phyloP scores from a whole-genome alignment of 495 filamentous ascomycete species.

The Cercophora sp. region DNA sequence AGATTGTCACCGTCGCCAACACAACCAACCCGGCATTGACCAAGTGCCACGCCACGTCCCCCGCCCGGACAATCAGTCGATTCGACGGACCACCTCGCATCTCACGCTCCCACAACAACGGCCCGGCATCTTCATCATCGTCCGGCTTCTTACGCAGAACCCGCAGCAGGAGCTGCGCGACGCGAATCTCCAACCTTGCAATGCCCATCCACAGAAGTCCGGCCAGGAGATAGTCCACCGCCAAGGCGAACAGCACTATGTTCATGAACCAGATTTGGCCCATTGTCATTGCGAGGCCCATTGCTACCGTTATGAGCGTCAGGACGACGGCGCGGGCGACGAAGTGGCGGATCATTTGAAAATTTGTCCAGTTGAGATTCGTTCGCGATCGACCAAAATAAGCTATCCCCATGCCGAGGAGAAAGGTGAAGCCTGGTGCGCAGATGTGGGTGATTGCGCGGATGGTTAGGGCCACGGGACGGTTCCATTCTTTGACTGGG shows the following conservation, averaged over 20 bases:
- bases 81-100: slow-evolving; percentile 16
- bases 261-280: slow-evolving; percentile 32
- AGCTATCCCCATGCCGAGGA: slow-evolving; percentile 35
- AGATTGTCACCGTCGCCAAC: slow-evolving; percentile 24
- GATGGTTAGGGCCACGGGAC: slow-evolving; percentile 21
- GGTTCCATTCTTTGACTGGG: slow-evolving; percentile 27
- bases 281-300: slow-evolving; percentile 15
- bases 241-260: slow-evolving; percentile 30
- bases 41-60: slow-evolving; percentile 28
- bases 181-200: slow-evolving; percentile 17
- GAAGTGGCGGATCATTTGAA: slow-evolving; percentile 27
- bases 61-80: slow-evolving; percentile 22
- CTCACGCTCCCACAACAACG: slow-evolving; percentile 15
- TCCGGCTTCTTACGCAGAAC: slow-evolving; percentile 13
- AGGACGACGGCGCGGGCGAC: slow-evolving; percentile 24
- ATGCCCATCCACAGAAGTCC: slow-evolving; percentile 28
- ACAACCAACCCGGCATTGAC: slow-evolving; percentile 24
- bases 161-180: slow-evolving; percentile 19
- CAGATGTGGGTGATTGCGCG: slow-evolving; percentile 32
- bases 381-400: slow-evolving; percentile 31
- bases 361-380: slow-evolving; percentile 23
- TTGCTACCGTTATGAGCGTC: slow-evolving; percentile 13
- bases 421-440: slow-evolving; percentile 34
- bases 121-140: slow-evolving; percentile 21
- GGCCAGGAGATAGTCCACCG: slow-evolving; percentile 31